phyloP scores from a whole-genome alignment of 805 yeast species.

The Debaryomyces castellii region DNA sequence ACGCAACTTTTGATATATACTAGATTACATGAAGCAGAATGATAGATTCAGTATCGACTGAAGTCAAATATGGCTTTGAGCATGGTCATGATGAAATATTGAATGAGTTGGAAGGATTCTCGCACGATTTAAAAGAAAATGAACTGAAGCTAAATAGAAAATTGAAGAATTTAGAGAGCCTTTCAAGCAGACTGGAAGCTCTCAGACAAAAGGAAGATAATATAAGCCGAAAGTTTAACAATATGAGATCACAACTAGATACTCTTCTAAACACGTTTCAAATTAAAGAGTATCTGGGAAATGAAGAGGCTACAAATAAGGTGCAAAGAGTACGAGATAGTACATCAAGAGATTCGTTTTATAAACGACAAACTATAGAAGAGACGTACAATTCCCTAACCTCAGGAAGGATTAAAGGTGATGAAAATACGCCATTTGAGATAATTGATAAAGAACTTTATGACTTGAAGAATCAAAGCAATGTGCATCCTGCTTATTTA shows the following conservation, averaged over 20 bases:
- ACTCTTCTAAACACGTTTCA: neutral
- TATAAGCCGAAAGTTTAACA: neutral
- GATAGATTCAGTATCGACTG: neutral
- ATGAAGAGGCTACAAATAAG: neutral
- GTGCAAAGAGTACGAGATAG: neutral
- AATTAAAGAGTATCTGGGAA: neutral
- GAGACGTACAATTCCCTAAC: slow-evolving; percentile 16
- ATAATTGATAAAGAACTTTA: slow-evolving; percentile 13
- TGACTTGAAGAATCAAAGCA: slow-evolving; percentile 4
- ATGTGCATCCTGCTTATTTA: slow-evolving; percentile 9
- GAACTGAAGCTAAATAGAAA: neutral
- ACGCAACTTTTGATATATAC: neutral
- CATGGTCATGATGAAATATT: neutral
- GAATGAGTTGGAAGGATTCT: neutral
- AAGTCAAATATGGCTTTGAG: neutral
- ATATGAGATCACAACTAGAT: slow-evolving; percentile 1
- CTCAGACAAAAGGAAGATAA: neutral
- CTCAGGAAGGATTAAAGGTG: neutral
- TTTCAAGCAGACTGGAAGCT: neutral
- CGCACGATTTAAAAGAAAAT: neutral
- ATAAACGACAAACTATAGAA: slow-evolving; percentile 3
- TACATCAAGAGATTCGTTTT: neutral
- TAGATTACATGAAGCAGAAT: neutral
- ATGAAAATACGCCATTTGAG: slow-evolving; percentile 10
- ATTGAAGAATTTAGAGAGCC: neutral